Evolutionary conservation across 257 asterid genomes (phyloP).

Genomic region (Nicotiana knightiana): DNA sequence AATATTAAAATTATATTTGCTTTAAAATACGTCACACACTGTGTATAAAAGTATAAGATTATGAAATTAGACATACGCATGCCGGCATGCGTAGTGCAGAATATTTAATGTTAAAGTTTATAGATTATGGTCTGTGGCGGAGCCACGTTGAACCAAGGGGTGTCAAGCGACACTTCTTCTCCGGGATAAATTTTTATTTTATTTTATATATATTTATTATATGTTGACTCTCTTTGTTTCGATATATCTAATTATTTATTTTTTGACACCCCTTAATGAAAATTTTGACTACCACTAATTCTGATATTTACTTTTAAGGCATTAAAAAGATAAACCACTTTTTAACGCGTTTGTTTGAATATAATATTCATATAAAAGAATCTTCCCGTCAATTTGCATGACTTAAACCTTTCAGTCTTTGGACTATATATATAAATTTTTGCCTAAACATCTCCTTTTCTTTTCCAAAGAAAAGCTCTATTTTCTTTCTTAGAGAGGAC

Average conservation of each 20-base stretch:
- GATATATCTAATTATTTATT: too few species aligned
- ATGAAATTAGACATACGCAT: not conserved
- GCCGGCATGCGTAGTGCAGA: not conserved
- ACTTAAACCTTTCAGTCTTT: not conserved
- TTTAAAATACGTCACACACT: not conserved
- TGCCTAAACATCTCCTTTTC: not conserved
- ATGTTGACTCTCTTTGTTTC: too few species aligned
- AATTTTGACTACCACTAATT: too few species aligned
- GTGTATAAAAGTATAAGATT: not conserved
- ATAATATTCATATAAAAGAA: not conserved
- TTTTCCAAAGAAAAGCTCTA: not conserved
- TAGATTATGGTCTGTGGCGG: too few species aligned
- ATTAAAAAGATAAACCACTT: not conserved
- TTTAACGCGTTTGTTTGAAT: not conserved
- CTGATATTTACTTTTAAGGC: not conserved
- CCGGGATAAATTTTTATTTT: too few species aligned
- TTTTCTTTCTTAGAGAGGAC: not conserved
- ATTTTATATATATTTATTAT: too few species aligned
- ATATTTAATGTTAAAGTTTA: too few species aligned
- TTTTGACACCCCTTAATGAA: too few species aligned
- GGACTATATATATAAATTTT: not conserved
- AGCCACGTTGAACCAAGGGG: too few species aligned
- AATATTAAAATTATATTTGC: not conserved
- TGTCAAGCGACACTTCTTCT: too few species aligned
- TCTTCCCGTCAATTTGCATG: not conserved